Conservation (phyloP, 768 basidiomycete genomes). For the Mycena galericulata region DNA sequence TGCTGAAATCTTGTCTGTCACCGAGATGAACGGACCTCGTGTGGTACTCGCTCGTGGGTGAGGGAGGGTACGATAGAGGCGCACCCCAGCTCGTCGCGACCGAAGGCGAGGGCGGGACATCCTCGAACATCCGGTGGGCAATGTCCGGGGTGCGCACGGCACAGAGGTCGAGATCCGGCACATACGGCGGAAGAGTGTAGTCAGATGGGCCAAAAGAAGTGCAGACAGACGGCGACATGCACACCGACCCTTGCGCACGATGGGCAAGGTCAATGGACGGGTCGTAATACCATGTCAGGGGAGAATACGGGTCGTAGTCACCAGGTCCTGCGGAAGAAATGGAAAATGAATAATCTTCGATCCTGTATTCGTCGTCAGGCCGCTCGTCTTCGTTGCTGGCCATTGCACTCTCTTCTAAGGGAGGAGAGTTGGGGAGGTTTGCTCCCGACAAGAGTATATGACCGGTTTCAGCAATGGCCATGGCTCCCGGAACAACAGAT, state of each 20-base stretch:
- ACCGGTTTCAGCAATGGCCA: slow-evolving; percentile 44
- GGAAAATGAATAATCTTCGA: slow-evolving; percentile 79
- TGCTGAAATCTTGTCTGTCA: slow-evolving; percentile 54
- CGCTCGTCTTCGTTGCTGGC: slow-evolving; percentile 35
- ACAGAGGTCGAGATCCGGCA: slow-evolving; percentile 42
- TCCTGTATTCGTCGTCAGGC: slow-evolving; percentile 58
- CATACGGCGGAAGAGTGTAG: slow-evolving; percentile 54
- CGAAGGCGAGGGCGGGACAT: slow-evolving; percentile 62
- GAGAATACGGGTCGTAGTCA: slow-evolving; percentile 55
- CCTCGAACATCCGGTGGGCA: slow-evolving; percentile 65
- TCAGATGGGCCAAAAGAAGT: slow-evolving; percentile 71
- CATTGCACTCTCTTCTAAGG: slow-evolving; percentile 47
- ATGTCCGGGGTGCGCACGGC: slow-evolving; percentile 70
- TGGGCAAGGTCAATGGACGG: slow-evolving; percentile 69
- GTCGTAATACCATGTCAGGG: slow-evolving; percentile 51
- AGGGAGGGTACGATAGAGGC: slow-evolving; percentile 48
- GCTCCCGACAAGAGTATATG: slow-evolving; percentile 64
- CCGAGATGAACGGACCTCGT: slow-evolving; percentile 62
- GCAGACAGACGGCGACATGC: slow-evolving; percentile 62
- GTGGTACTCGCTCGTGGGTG: slow-evolving; percentile 42
- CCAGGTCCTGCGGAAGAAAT: slow-evolving; percentile 76
- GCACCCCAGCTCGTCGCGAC: slow-evolving; percentile 63
- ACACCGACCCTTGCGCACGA: slow-evolving; percentile 67
- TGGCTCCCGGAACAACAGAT: slow-evolving; percentile 58
- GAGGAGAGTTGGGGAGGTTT: slow-evolving; percentile 60